Evolutionary conservation across 148 eudicot genomes (phyloP).

Genomic region (Vaccinium corymbosum): DNA sequence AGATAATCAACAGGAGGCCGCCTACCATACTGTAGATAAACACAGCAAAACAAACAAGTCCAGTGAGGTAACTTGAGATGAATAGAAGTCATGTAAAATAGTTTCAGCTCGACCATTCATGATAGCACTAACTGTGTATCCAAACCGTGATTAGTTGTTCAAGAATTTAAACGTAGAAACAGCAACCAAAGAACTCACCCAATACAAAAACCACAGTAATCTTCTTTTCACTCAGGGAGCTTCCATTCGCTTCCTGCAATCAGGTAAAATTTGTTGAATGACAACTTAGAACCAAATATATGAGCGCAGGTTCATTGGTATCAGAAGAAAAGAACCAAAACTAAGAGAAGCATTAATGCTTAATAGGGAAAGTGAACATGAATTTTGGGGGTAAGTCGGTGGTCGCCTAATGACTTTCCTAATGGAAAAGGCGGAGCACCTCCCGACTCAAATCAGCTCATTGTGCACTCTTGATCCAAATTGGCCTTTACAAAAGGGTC

Average conservation of each 20-base stretch:
- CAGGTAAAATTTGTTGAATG: neutral
- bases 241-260: conserved; percentile 37
- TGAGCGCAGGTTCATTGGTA: neutral
- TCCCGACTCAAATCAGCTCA: neutral
- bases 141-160: neutral
- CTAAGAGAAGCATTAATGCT: neutral
- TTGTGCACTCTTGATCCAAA: neutral
- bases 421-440: neutral
- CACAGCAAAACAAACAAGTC: neutral
- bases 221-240: conserved; percentile 28
- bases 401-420: neutral
- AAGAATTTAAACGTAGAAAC: neutral
- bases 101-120: neutral
- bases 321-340: neutral
- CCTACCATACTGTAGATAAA: neutral
- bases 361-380: neutral
- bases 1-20: neutral
- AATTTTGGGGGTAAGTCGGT: neutral
- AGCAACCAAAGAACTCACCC: conserved; percentile 27
- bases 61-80: neutral
- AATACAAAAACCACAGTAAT: conserved; percentile 46
- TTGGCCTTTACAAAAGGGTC: neutral
- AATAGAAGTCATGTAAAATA: neutral
- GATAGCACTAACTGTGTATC: neutral
- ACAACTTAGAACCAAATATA: neutral